These are phyloP conservation scores for Penicillium hesseltinei DNA, from an alignment of 2,329 filamentous ascomycete species.

Conservation along the genomic window DNA sequence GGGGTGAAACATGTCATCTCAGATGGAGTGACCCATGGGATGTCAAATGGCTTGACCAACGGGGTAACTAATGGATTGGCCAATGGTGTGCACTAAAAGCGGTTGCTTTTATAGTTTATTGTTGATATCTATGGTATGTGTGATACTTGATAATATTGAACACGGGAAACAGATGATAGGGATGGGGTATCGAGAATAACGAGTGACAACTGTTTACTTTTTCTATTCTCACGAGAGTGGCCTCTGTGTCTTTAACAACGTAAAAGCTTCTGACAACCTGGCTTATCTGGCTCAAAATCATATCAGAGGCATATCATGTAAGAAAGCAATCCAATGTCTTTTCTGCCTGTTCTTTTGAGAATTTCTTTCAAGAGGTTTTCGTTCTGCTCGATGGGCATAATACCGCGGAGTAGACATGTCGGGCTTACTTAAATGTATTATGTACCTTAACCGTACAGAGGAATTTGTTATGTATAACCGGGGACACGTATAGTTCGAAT, in stretches of 20 bases:
- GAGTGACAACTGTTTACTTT: background rate
- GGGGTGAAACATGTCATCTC: background rate
- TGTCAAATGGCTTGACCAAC: background rate
- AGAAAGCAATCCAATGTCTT: no score
- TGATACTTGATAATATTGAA: background rate
- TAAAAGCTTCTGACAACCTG: background rate
- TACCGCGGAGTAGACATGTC: background rate
- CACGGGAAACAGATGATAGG: background rate
- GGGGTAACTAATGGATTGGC: background rate
- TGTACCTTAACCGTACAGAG: background rate
- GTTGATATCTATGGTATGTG: background rate
- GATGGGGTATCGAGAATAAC: background rate
- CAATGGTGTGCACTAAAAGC: conserved; percentile 17
- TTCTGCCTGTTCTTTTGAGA: no score
- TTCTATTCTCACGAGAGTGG: background rate
- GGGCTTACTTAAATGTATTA: background rate
- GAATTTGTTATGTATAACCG: background rate
- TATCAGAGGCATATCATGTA: background rate
- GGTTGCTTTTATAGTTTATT: background rate
- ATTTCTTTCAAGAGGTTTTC: no score
- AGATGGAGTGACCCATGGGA: conserved; percentile 1
- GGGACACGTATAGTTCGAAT: background rate
- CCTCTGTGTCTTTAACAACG: background rate
- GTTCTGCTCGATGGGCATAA: background rate
- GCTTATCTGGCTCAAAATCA: background rate